A percentile compares a stretch with the other conserved stretches of the same genome.
Conservation (phyloP, 257 asterid genomes). For the Fraxinus quadrangulata region DNA sequence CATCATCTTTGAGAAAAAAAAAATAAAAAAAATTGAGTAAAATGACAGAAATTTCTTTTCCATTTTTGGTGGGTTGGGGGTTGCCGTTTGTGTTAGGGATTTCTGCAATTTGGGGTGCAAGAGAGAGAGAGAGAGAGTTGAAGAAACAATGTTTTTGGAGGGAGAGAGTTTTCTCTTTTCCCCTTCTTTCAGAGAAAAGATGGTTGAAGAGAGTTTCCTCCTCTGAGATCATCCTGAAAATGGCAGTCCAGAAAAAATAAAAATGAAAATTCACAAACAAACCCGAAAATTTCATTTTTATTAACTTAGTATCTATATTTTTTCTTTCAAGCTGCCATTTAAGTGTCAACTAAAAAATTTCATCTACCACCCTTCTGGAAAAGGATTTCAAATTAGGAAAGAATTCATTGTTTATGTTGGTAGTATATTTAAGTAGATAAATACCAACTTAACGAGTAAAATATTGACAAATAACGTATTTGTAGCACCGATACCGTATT, state of each 20-base stretch:
- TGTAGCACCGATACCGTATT: too few relatives aligned
- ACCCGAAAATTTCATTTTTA: slow-evolving; percentile 1
- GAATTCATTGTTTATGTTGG: slow-evolving; percentile 1
- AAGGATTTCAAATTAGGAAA: slow-evolving; percentile 10
- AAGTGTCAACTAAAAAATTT: neutral
- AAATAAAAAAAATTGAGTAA: neutral
- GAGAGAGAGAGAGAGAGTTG: slow-evolving; percentile 41
- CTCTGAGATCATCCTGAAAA: slow-evolving; percentile 86
- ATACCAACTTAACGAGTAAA: too few relatives aligned
- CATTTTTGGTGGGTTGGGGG: neutral
- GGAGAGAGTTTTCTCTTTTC: slow-evolving; percentile 43
- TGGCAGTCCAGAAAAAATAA: slow-evolving; percentile 51
- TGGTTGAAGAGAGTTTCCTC: slow-evolving; percentile 76
- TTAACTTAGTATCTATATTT: slow-evolving; percentile 1
- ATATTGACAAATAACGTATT: too few relatives aligned
- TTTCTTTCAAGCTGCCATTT: slow-evolving; percentile 30
- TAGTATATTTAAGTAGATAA: too few relatives aligned
- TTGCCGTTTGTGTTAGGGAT: neutral
- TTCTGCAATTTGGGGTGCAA: neutral
- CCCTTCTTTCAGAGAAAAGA: slow-evolving; percentile 70
- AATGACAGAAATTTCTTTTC: neutral
- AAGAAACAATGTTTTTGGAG: slow-evolving; percentile 17
- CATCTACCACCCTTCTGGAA: slow-evolving; percentile 24
- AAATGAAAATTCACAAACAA: slow-evolving; percentile 12
- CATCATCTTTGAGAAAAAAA: neutral